A percentile compares a stretch with the other conserved stretches of the same genome.
These are phyloP conservation scores for Cryphonectria naterciae DNA, from an alignment of 2,329 filamentous ascomycete species.

Conservation along the genomic window DNA sequence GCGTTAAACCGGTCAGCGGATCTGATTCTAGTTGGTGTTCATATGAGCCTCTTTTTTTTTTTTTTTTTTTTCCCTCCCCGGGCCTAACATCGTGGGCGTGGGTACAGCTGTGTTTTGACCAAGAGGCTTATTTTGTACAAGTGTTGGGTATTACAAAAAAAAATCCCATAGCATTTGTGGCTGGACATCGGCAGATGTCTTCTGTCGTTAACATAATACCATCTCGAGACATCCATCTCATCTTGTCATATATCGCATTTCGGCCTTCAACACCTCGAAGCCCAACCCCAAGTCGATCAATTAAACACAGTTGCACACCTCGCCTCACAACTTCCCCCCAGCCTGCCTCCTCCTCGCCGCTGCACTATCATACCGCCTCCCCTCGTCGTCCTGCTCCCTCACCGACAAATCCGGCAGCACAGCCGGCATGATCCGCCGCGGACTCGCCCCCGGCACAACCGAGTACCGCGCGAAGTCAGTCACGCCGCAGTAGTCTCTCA, in stretches of 20 bases:
- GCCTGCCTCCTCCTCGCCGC: slow-evolving; percentile 36
- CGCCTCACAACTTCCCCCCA: slow-evolving; percentile 41
- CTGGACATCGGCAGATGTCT: background rate
- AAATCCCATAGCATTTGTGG: background rate
- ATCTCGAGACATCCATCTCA: background rate
- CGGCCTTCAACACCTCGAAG: background rate
- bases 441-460: slow-evolving; percentile 64
- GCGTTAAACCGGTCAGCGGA: background rate
- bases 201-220: background rate
- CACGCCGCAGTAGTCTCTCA: slow-evolving; percentile 66
- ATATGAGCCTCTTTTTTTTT: background rate
- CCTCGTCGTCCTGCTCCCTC: slow-evolving; percentile 80
- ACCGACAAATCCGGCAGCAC: slow-evolving; percentile 72
- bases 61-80: background rate
- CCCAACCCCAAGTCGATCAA: background rate
- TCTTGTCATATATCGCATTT: background rate
- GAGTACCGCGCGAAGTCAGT: slow-evolving; percentile 75
- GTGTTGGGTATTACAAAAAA: background rate
- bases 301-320: background rate
- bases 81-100: too few relatives aligned
- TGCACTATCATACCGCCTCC: slow-evolving; percentile 70
- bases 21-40: background rate
- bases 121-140: background rate
- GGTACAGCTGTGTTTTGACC: background rate
- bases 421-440: slow-evolving; percentile 78